Evolutionary conservation across 2,329 filamentous ascomycete species (phyloP).

Genomic region (Colletotrichum shisoi): DNA sequence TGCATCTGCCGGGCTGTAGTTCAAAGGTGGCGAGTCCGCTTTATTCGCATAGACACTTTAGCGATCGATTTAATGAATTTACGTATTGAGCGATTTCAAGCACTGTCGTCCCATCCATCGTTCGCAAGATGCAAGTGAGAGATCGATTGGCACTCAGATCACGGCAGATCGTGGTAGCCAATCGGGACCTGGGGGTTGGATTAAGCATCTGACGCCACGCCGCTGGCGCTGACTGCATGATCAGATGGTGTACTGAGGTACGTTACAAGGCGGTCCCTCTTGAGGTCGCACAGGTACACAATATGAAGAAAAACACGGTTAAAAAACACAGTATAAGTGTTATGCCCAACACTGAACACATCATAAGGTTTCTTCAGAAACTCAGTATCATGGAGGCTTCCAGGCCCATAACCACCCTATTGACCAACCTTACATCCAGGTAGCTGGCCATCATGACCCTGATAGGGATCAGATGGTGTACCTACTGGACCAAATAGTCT

Average conservation of each 20-base stretch:
- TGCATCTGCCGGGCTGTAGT: slow-evolving; percentile 33
- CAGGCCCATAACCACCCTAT: no score
- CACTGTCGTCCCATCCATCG: not conserved
- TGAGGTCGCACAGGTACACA: no score
- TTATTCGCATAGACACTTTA: slow-evolving; percentile 8
- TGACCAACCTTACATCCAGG: no score
- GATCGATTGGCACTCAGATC: not conserved
- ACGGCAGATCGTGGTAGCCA: not conserved
- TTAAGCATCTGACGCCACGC: slow-evolving; percentile 19
- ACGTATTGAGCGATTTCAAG: slow-evolving; percentile 29
- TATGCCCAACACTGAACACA: no score
- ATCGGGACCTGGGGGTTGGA: slow-evolving; percentile 2
- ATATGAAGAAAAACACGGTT: no score
- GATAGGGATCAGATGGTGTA: not conserved
- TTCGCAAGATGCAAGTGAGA: not conserved
- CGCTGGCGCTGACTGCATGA: not conserved
- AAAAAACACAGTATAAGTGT: no score
- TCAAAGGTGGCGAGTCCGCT: slow-evolving; percentile 1
- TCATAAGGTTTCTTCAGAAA: no score
- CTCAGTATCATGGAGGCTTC: no score
- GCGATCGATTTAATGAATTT: slow-evolving; percentile 33
- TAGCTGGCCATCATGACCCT: no score
- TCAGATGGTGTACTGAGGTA: not conserved
- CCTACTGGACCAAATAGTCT: not conserved
- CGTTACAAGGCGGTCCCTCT: no score